Evolutionary conservation across 371 early-diverging fungal species (phyloP), one percentile per base, ranked within the genome.

Genomic region (Mortierella sp.): DNA sequence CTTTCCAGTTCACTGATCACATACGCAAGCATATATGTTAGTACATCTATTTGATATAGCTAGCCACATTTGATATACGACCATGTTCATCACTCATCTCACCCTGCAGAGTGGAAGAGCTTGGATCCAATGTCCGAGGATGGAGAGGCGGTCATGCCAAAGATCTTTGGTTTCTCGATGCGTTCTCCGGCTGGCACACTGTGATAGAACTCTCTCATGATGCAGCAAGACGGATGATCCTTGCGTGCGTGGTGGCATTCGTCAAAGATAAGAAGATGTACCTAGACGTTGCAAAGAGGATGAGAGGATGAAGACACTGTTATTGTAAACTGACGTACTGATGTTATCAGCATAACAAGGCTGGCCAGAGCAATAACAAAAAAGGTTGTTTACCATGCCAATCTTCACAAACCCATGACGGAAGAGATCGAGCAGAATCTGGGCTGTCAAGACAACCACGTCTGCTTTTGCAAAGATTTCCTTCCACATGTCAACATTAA

Each of bases 101-200:
- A 84, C 87, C 53, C 56, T 7, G 84, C 84, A 27, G 82, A 58
- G 21, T 80, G 67, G 0, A 44, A 17, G 0, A 67, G 44, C 21
- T 55, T 56, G 2, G 64, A 57, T 3, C 63, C 68, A 11, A 54
- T 31, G 17, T 67, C 68, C 11, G 60, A 43, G 4, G 60, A 80
- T 6, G 97, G 95, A 6, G 95, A 96, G 3, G 98, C 97, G 0
- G 98, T 96, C 94, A 98, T 93, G 7, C 96, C 96, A 78, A 97
- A 94, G 0, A 97, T 84, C 63, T 89, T 90, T 9, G 97, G 97
- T 21, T 90, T 78, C 6, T 83, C 71, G 1, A 70, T 61, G 14
- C 24, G 97, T 21, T 90, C 78, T 6, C 83, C 71, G 1, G 70
- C 63, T 9, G 24, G 7, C 9, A 26, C 14, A n/a, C 14, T 32